Conservation (phyloP, 768 basidiomycete species). For the Xerocomus spinulosus region DNA sequence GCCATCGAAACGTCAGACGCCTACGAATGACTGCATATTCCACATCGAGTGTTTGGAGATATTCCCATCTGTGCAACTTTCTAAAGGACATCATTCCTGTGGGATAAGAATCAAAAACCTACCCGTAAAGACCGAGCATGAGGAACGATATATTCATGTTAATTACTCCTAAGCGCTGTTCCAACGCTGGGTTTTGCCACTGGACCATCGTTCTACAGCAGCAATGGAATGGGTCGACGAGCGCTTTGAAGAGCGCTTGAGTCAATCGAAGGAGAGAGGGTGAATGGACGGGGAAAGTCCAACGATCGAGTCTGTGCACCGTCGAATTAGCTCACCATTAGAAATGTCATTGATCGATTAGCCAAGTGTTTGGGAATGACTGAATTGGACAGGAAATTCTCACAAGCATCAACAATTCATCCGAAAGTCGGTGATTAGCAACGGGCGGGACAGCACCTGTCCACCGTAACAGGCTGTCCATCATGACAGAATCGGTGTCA, state of each 20-base stretch:
- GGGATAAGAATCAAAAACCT: neutral
- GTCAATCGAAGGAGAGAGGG: neutral
- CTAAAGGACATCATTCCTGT: neutral
- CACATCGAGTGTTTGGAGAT: conserved; percentile 13
- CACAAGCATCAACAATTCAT: conserved; percentile 4
- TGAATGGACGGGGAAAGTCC: neutral
- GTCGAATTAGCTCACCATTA: neutral
- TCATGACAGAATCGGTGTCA: neutral
- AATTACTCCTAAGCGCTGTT: neutral
- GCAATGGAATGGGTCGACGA: neutral
- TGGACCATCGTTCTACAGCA: conserved; percentile 15
- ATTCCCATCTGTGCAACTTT: conserved; percentile 22
- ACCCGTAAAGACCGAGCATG: conserved; percentile 23
- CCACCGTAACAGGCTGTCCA: neutral
- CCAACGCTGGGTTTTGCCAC: conserved; percentile 12
- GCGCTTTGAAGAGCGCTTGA: neutral
- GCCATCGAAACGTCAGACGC: conserved; percentile 23
- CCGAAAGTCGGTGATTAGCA: neutral
- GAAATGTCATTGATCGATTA: neutral
- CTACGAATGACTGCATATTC: conserved; percentile 24
- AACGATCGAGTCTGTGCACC: neutral
- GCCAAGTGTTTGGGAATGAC: conserved; percentile 1
- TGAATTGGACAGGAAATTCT: conserved; percentile 1
- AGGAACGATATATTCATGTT: conserved; percentile 13
- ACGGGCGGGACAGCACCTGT: no score